Conservation (phyloP, 345 rosid genomes). For the Streptanthus diversifolius region DNA sequence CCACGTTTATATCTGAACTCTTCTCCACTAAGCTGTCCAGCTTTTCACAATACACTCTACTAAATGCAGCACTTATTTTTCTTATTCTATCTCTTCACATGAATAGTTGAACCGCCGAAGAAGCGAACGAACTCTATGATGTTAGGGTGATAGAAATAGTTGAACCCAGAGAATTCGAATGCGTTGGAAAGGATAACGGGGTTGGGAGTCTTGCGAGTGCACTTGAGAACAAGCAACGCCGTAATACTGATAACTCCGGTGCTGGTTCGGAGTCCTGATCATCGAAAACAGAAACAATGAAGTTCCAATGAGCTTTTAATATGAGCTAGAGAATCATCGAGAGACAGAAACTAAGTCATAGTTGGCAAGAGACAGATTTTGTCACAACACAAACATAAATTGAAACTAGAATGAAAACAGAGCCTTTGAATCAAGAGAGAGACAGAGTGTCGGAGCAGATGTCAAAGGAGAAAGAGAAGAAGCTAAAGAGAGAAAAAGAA, state of each 20-base stretch:
- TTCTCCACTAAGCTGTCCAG: constrained; percentile 96
- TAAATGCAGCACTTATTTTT: no score
- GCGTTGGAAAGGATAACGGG: neutral
- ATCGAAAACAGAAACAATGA: neutral
- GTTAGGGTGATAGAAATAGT: neutral
- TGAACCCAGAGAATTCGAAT: neutral
- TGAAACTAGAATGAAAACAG: neutral
- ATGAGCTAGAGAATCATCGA: neutral
- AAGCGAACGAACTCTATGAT: neutral
- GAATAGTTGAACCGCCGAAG: no score
- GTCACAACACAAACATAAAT: neutral
- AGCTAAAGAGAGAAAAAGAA: neutral
- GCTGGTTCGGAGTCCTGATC: neutral
- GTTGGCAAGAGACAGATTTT: neutral
- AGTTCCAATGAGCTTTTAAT: neutral
- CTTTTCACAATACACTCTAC: no score
- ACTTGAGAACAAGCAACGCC: neutral
- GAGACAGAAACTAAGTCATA: neutral
- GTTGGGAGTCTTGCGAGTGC: neutral
- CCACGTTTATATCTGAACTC: constrained; percentile 90
- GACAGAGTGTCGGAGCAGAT: neutral
- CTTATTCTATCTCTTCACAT: no score
- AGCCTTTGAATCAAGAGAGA: neutral
- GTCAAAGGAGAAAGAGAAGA: neutral
- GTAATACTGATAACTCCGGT: neutral